Conservation (phyloP, 495 filamentous ascomycete genomes). For the Chaetomidium leptoderma region DNA sequence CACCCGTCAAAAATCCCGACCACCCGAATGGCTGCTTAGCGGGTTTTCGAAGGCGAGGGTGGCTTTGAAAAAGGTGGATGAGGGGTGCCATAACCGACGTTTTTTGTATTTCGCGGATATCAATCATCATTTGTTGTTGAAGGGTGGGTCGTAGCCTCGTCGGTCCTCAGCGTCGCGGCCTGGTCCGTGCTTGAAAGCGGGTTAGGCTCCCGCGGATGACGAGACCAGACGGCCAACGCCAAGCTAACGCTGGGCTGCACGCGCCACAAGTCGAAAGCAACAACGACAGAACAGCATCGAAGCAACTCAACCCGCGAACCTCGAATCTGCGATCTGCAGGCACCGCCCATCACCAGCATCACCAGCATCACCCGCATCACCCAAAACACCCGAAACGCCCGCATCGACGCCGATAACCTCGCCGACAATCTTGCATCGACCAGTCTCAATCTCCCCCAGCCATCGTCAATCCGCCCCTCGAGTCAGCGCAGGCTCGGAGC, state of each 20-base stretch:
- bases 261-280: constrained; percentile 31
- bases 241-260: constrained; percentile 20
- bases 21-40: no score
- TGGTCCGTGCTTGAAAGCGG: no score
- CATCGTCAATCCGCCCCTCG: background rate
- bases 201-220: constrained; percentile 35
- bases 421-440: background rate
- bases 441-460: background rate
- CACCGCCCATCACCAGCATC: background rate
- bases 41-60: no score
- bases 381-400: no score
- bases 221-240: constrained; percentile 22
- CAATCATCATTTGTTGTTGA: no score
- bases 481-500: background rate
- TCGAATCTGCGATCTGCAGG: constrained; percentile 3
- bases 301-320: constrained; percentile 7
- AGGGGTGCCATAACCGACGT: no score
- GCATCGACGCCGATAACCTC: background rate
- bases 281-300: constrained; percentile 27
- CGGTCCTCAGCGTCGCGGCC: no score
- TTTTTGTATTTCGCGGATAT: no score
- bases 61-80: no score
- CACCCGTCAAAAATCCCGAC: no score
- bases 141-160: constrained; percentile 13
- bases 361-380: no score